These are phyloP conservation scores for Salix exigua DNA, from an alignment of 345 rosid genomes.

Conservation along the genomic window DNA sequence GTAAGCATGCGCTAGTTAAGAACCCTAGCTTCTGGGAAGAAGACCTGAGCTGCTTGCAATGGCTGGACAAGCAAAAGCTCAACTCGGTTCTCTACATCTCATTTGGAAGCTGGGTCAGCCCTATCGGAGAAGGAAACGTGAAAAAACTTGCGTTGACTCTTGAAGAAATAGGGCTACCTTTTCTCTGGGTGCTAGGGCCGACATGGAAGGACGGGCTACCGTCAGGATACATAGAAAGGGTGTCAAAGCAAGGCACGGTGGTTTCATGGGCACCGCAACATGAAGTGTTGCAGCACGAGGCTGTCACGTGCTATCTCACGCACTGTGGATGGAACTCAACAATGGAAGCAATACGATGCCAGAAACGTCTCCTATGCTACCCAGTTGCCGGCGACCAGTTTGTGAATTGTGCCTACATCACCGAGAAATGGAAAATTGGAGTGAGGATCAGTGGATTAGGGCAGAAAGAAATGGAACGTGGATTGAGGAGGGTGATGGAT, in stretches of 20 bases:
- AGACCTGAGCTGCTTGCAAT: conserved; percentile 57
- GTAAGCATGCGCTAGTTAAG: conserved; percentile 21
- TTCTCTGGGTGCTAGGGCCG: conserved; percentile 56
- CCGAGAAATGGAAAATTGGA: conserved; percentile 58
- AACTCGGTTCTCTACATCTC: conserved; percentile 60
- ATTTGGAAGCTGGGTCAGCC: conserved; percentile 85
- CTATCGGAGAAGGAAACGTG: conserved; percentile 58
- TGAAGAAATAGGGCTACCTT: conserved; percentile 44
- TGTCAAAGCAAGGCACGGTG: conserved; percentile 41
- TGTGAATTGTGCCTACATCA: conserved; percentile 57
- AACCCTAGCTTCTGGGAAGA: conserved; percentile 62
- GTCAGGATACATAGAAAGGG: conserved; percentile 37
- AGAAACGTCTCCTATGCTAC: conserved; percentile 50
- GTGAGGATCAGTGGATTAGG: conserved; percentile 45
- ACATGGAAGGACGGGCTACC: conserved; percentile 64
- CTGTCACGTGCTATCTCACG: conserved; percentile 54
- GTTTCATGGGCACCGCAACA: conserved; percentile 76
- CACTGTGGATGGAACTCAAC: conserved; percentile 98
- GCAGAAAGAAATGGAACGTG: conserved; percentile 42
- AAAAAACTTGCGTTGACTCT: conserved; percentile 46
- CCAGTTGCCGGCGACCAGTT: conserved; percentile 85
- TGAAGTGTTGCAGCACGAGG: conserved; percentile 43
- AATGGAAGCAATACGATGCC: conserved; percentile 53
- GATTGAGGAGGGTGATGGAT: conserved; percentile 40
- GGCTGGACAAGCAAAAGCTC: conserved; percentile 52